These are phyloP conservation scores for Golubevia pallescens DNA, from an alignment of 1,284 basidiomycete species.

Conservation along the genomic window DNA sequence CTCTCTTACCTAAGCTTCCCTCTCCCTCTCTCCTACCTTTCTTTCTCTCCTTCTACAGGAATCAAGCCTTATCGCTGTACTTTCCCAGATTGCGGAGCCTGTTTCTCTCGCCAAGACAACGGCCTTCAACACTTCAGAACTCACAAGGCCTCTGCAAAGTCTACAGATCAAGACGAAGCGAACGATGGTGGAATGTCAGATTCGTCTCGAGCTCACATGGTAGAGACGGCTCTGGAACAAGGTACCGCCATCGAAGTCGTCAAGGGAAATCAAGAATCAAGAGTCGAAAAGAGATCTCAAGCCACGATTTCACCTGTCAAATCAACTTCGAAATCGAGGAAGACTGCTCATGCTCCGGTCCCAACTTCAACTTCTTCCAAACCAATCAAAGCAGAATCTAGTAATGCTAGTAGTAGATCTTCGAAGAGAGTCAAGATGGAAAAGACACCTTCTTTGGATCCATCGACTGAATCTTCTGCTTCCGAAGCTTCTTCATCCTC, in stretches of 20 bases:
- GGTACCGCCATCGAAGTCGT: not conserved
- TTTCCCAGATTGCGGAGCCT: slow-evolving; percentile 59
- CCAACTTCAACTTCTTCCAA: not conserved
- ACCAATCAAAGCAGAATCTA: not conserved
- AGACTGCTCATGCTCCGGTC: not conserved
- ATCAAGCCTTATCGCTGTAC: slow-evolving; percentile 58
- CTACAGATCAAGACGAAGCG: not conserved
- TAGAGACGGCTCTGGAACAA: not conserved
- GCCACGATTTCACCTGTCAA: not conserved
- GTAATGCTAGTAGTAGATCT: not conserved
- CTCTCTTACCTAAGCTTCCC: not conserved
- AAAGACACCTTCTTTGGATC: not conserved
- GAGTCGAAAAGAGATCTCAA: not conserved
- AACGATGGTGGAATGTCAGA: not conserved
- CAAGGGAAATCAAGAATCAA: not conserved
- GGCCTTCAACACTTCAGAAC: slow-evolving; percentile 62
- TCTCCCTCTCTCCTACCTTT: not conserved
- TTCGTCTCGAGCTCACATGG: not conserved
- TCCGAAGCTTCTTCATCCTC: not conserved
- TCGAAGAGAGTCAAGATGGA: not conserved
- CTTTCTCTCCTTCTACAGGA: slow-evolving; percentile 10
- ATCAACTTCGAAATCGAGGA: not conserved
- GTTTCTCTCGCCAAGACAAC: slow-evolving; percentile 63
- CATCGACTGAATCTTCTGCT: not conserved
- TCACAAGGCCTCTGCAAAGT: slow-evolving; percentile 33